phyloP scores from a whole-genome alignment of 2,329 filamentous ascomycete species.

The Rutstroemia sp. region DNA sequence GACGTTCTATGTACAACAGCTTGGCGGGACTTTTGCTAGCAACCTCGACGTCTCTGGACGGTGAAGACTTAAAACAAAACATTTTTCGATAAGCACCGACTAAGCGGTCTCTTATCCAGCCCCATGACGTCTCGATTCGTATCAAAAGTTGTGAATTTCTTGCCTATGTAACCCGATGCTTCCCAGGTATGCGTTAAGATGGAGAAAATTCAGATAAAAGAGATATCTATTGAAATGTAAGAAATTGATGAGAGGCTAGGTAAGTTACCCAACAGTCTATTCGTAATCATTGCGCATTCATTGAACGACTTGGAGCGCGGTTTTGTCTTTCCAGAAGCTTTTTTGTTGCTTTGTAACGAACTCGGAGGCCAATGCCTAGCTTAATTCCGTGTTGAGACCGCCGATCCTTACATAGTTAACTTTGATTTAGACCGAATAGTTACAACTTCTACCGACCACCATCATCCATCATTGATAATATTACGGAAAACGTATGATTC shows the following conservation, averaged over 20 bases:
- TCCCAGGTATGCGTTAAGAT: too few species aligned
- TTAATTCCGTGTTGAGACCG: neutral
- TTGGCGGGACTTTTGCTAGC: too few species aligned
- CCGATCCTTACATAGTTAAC: neutral
- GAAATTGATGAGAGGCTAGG: neutral
- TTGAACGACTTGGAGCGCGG: neutral
- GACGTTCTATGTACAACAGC: too few species aligned
- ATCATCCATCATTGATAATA: slow-evolving; percentile 4
- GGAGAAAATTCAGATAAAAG: too few species aligned
- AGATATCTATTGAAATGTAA: too few species aligned
- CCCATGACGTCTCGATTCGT: neutral
- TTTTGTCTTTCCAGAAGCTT: neutral
- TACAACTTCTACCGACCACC: neutral
- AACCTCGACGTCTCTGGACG: too few species aligned
- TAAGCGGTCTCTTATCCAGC: neutral
- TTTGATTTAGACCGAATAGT: neutral
- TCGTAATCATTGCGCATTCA: neutral
- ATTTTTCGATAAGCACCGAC: too few species aligned
- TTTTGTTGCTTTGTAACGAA: slow-evolving; percentile 6
- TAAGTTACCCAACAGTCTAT: neutral
- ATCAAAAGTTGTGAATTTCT: too few species aligned
- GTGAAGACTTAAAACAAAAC: too few species aligned
- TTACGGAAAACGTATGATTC: slow-evolving; percentile 6
- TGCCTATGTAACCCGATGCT: too few species aligned
- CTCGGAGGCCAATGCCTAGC: neutral